phyloP scores from a whole-genome alignment of 768 basidiomycete species.

The Phanerochaete carnosa region DNA sequence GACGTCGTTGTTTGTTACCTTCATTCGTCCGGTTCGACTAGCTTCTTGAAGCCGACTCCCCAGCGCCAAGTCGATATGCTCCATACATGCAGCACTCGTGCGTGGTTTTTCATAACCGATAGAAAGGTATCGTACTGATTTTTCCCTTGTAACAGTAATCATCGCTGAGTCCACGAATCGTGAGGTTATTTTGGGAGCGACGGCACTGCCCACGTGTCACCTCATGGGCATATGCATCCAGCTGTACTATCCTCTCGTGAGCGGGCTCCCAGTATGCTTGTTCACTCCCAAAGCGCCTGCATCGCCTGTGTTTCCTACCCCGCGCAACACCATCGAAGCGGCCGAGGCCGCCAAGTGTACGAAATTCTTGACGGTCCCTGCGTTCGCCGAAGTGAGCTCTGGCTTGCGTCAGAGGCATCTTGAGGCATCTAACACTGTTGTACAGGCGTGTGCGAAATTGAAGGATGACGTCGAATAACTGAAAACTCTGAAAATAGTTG shows the following conservation, averaged over 20 bases:
- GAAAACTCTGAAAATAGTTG: background rate
- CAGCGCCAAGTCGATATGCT: background rate
- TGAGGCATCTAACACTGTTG: background rate
- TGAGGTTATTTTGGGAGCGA: conserved; percentile 11
- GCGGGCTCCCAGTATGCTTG: conserved; percentile 14
- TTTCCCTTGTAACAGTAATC: background rate
- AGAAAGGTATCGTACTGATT: background rate
- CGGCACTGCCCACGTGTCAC: conserved; percentile 24
- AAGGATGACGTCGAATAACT: background rate
- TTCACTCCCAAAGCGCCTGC: conserved; percentile 22
- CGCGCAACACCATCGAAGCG: conserved; percentile 16
- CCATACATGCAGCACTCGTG: background rate
- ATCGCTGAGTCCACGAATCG: conserved; percentile 15
- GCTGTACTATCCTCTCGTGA: background rate
- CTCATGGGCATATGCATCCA: conserved; percentile 1
- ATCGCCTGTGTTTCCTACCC: conserved; percentile 20
- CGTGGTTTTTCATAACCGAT: background rate
- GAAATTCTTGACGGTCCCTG: conserved; percentile 18
- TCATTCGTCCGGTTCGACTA: conserved; percentile 23
- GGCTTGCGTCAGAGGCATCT: background rate
- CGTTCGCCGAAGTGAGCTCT: conserved; percentile 23
- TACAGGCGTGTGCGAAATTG: conserved; percentile 5
- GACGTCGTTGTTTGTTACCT: background rate
- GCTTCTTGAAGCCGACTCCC: conserved; percentile 26
- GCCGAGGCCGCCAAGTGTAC: conserved; percentile 7